Conservation (phyloP, 805 yeast genomes). For the Saturnispora mendoncae region DNA sequence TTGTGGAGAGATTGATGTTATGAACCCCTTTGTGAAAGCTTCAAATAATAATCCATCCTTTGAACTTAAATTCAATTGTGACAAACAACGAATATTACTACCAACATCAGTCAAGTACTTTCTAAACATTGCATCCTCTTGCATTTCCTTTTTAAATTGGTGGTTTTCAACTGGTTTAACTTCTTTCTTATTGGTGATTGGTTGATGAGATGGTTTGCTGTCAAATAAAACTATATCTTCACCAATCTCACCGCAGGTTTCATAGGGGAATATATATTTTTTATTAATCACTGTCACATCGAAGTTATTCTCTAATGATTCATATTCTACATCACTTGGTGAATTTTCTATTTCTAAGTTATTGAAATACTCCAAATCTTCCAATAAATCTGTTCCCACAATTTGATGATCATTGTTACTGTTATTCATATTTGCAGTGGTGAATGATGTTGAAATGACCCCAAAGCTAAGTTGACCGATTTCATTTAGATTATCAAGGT, state of each 20-base stretch:
- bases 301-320: neutral
- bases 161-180: neutral
- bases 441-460: too few relatives aligned
- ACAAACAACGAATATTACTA: constrained; percentile 14
- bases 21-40: constrained; percentile 34
- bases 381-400: neutral
- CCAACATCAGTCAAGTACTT: constrained; percentile 15
- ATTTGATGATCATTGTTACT: neutral
- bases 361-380: constrained; percentile 3
- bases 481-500: neutral
- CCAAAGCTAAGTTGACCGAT: neutral
- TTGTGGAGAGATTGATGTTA: constrained; percentile 35
- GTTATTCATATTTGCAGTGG: neutral
- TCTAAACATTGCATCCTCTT: constrained; percentile 21
- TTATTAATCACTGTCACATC: neutral
- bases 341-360: neutral
- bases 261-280: too few relatives aligned
- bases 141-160: constrained; percentile 8
- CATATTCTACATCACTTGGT: neutral
- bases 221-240: too few relatives aligned
- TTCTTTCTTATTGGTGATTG: too few relatives aligned
- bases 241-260: too few relatives aligned
- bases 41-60: constrained; percentile 22
- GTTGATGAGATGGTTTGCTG: too few relatives aligned
- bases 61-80: constrained; percentile 14